A percentile compares a stretch with the other conserved stretches of the same genome.
Conservation (phyloP, 441 rosid species). For the Theobroma grandiflorum region DNA sequence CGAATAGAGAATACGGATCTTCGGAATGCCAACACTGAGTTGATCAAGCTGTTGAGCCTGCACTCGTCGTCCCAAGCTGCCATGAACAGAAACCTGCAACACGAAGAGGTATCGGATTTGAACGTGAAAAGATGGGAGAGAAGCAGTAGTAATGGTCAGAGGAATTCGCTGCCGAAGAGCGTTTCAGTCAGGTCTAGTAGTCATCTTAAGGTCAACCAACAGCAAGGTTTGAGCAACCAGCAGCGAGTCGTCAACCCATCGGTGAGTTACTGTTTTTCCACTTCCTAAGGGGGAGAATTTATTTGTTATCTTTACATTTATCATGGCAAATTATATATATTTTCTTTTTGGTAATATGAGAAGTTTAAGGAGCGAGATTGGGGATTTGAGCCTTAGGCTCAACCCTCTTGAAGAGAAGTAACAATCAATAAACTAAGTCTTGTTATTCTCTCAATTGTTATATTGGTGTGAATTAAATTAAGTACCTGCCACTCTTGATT, state of each 20-base stretch:
- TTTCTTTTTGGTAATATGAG: too few relatives aligned
- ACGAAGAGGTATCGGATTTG: conserved; percentile 42
- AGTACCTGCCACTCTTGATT: too few relatives aligned
- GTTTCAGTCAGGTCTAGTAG: conserved; percentile 65
- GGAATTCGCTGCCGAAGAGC: conserved; percentile 60
- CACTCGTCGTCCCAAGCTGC: conserved; percentile 42
- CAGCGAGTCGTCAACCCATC: conserved; percentile 36
- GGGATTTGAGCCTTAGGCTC: too few relatives aligned
- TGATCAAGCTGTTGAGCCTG: conserved; percentile 57
- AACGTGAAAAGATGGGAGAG: conserved; percentile 37
- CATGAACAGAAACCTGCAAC: conserved; percentile 35
- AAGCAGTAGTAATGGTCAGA: conserved; percentile 37
- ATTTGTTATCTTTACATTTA: neutral
- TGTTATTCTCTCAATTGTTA: too few relatives aligned
- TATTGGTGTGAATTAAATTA: too few relatives aligned
- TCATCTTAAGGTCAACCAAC: conserved; percentile 46
- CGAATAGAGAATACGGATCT: conserved; percentile 63
- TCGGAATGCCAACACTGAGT: conserved; percentile 59
- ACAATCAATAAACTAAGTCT: too few relatives aligned
- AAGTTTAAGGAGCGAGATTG: too few relatives aligned
- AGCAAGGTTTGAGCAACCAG: conserved; percentile 41
- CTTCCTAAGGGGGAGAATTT: neutral
- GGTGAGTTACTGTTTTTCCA: conserved; percentile 9
- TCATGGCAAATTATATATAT: too few relatives aligned
- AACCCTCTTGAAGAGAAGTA: too few relatives aligned